Conservation (phyloP, 177 flowering plant species). For the Tripterygium wilfordii region DNA sequence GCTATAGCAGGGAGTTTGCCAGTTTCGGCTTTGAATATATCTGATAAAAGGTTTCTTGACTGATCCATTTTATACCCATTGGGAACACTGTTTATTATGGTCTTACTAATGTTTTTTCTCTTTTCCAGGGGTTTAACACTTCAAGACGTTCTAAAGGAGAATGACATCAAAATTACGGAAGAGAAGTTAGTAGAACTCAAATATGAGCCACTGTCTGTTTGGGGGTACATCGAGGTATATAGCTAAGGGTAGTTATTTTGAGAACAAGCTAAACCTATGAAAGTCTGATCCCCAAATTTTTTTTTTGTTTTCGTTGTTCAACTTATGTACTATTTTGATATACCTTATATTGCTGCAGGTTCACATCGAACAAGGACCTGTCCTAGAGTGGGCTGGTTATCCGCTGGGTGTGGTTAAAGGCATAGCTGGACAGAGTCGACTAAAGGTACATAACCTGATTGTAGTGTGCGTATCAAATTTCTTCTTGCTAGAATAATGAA, state of each 20-base stretch:
- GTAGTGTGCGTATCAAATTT: neutral
- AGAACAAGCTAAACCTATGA: no score
- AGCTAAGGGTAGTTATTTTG: neutral
- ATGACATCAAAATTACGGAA: conserved; percentile 48
- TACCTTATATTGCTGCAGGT: conserved; percentile 37
- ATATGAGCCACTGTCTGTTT: conserved; percentile 69
- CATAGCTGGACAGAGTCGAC: conserved; percentile 91
- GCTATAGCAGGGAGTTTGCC: conserved; percentile 86
- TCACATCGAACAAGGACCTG: conserved; percentile 99
- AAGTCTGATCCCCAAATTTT: no score
- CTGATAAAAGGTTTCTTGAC: conserved; percentile 73
- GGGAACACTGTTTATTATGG: neutral
- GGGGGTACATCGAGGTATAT: conserved; percentile 92
- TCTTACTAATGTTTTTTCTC: conserved; percentile 19
- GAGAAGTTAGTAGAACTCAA: conserved; percentile 62
- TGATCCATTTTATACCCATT: neutral
- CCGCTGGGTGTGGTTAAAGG: conserved; percentile 93
- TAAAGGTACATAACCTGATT: conserved; percentile 52
- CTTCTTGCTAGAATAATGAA: no score
- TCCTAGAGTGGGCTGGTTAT: conserved; percentile 77
- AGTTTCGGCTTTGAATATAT: conserved; percentile 49
- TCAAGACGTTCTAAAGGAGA: conserved; percentile 63
- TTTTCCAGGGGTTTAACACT: conserved; percentile 70
- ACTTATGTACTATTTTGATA: neutral
- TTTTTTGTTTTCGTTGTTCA: neutral